phyloP scores from a whole-genome alignment of 768 basidiomycete species.

The Hygrophoropsis aurantiaca region DNA sequence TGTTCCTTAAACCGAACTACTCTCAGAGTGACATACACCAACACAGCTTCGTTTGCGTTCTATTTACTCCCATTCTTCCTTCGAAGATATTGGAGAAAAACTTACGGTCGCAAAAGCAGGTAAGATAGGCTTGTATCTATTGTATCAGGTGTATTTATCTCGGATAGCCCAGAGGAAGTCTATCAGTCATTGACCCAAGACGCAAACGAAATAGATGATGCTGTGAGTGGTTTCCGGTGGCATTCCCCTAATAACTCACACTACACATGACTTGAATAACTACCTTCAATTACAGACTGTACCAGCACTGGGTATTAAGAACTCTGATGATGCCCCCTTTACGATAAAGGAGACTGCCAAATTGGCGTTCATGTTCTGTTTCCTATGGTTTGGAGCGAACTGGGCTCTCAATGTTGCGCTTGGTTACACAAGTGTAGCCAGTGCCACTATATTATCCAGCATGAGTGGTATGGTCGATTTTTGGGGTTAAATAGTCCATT shows the following conservation, averaged over 20 bases:
- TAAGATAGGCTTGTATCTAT: constrained; percentile 1
- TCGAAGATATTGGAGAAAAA: constrained; percentile 23
- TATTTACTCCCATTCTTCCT: constrained; percentile 71
- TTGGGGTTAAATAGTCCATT: not conserved
- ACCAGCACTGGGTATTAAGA: constrained; percentile 6
- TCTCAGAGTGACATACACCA: constrained; percentile 83
- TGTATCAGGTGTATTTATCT: not conserved
- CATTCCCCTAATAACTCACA: not conserved
- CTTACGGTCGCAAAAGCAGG: constrained; percentile 3
- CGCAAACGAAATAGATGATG: constrained; percentile 9
- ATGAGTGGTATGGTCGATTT: constrained; percentile 70
- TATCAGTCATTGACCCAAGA: constrained; percentile 26
- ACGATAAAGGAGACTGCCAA: constrained; percentile 70
- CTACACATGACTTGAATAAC: not conserved
- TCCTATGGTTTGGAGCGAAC: constrained; percentile 94
- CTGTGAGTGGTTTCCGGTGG: constrained; percentile 10
- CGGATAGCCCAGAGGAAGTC: constrained; percentile 5
- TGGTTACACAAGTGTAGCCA: constrained; percentile 90
- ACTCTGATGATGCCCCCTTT: constrained; percentile 40
- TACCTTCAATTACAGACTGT: constrained; percentile 7
- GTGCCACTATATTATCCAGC: constrained; percentile 84
- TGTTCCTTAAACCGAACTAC: constrained; percentile 1
- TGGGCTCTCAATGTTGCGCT: constrained; percentile 86
- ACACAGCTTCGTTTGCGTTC: constrained; percentile 83
- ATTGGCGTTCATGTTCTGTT: constrained; percentile 78